phyloP scores from a whole-genome alignment of 1,284 basidiomycete species.

The Phellopilus nigrolimitatus region DNA sequence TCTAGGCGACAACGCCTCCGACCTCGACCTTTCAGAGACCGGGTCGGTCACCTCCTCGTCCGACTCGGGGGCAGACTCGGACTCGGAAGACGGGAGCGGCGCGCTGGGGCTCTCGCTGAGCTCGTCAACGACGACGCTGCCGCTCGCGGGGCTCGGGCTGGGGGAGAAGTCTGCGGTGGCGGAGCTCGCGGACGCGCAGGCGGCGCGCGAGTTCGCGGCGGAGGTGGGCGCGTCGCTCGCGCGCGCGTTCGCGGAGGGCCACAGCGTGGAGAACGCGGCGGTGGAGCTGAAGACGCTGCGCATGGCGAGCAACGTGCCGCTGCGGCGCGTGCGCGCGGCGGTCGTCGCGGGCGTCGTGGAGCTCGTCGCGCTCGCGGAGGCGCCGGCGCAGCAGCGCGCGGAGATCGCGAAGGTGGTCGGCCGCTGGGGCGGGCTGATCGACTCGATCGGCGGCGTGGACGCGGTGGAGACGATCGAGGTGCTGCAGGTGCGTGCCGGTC shows the following conservation, averaged over 20 bases:
- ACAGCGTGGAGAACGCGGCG: slow-evolving; percentile 86
- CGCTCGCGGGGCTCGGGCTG: slow-evolving; percentile 30
- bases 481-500: slow-evolving; percentile 52
- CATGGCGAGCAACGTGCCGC: slow-evolving; percentile 88
- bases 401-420: slow-evolving; percentile 55
- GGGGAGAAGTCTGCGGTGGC: slow-evolving; percentile 30
- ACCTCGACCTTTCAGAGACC: slow-evolving; percentile 54
- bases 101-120: slow-evolving; percentile 34
- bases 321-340: slow-evolving; percentile 71
- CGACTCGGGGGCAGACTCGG: slow-evolving; percentile 31
- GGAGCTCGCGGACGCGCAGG: slow-evolving; percentile 37
- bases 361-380: slow-evolving; percentile 46
- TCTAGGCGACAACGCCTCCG: slow-evolving; percentile 56
- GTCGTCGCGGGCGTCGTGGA: slow-evolving; percentile 73
- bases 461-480: slow-evolving; percentile 66
- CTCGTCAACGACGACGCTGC: slow-evolving; percentile 32
- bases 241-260: slow-evolving; percentile 85
- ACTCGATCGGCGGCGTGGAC: slow-evolving; percentile 72
- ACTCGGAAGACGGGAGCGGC: slow-evolving; percentile 28
- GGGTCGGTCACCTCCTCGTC: slow-evolving; percentile 45
- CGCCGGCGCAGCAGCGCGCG: slow-evolving; percentile 48
- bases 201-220: slow-evolving; percentile 65
- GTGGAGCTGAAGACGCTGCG: slow-evolving; percentile 92
- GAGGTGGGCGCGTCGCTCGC: slow-evolving; percentile 82
- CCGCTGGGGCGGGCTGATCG: slow-evolving; percentile 70